phyloP scores from a whole-genome alignment of 352 stramenopile species.

The Peronospora tabacina region DNA sequence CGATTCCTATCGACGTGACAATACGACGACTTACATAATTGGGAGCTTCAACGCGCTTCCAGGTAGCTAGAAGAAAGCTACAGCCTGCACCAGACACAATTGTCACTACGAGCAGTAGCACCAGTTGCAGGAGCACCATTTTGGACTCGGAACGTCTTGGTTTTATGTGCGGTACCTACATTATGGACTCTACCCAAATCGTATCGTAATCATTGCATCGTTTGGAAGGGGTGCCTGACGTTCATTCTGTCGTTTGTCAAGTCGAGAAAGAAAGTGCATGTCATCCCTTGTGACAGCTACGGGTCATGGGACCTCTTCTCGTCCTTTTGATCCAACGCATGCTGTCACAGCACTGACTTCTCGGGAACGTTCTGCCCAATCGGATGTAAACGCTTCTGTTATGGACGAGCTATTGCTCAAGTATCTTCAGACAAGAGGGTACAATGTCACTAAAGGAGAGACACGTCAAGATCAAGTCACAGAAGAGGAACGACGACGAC shows the following conservation, averaged over 20 bases:
- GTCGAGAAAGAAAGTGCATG: constrained; percentile 12
- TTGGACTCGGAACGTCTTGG: not conserved
- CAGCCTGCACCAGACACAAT: constrained; percentile 59
- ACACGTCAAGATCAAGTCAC: constrained; percentile 6
- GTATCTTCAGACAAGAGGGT: constrained; percentile 52
- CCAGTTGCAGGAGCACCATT: constrained; percentile 37
- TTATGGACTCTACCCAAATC: not conserved
- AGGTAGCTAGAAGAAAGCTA: constrained; percentile 59
- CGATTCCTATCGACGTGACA: constrained; percentile 57
- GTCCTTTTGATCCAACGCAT: constrained; percentile 3
- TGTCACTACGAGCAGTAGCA: constrained; percentile 44
- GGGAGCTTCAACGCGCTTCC: constrained; percentile 52
- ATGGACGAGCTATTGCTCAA: constrained; percentile 69
- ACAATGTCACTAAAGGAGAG: constrained; percentile 33
- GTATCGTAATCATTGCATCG: constrained; percentile 4
- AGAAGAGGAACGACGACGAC: constrained; percentile 25
- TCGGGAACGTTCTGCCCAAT: constrained; percentile 5
- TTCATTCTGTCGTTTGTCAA: constrained; percentile 27
- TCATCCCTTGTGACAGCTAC: constrained; percentile 15
- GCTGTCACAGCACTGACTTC: constrained; percentile 6
- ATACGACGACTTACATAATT: constrained; percentile 69
- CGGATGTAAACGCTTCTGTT: constrained; percentile 19
- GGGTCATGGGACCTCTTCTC: constrained; percentile 12
- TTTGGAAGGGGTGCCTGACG: constrained; percentile 2
- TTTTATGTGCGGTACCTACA: constrained; percentile 5